Conservation (phyloP, 345 rosid species). For the Euphorbia lathyris region DNA sequence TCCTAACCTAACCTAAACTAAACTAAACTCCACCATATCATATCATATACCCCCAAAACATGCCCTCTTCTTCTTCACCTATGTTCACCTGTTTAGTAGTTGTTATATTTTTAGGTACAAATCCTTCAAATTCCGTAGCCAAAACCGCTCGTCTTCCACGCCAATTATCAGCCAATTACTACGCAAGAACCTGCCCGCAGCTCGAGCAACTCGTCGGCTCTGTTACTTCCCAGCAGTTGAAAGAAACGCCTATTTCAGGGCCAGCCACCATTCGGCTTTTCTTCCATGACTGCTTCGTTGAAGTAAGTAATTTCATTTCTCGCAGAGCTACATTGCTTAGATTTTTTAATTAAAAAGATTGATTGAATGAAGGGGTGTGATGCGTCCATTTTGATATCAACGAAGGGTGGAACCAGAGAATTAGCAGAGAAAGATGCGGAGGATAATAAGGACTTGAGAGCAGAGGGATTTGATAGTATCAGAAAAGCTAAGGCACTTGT, state of each 20-base stretch:
- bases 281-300: conserved; percentile 96
- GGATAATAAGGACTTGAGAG: conserved; percentile 59
- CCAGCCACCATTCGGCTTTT: conserved; percentile 90
- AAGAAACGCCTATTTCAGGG: conserved; percentile 65
- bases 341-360: too few relatives aligned
- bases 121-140: conserved; percentile 14
- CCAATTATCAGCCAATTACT: conserved; percentile 50
- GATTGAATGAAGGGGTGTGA: conserved; percentile 66
- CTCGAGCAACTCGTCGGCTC: conserved; percentile 67
- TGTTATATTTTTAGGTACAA: conserved; percentile 24
- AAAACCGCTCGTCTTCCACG: conserved; percentile 29
- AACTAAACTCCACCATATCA: too few relatives aligned
- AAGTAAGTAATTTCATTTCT: too few relatives aligned
- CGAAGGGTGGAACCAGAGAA: conserved; percentile 52
- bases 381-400: conserved; percentile 64
- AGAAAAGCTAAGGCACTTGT: conserved; percentile 63
- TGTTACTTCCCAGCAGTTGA: conserved; percentile 65
- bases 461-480: conserved; percentile 60
- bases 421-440: conserved; percentile 74
- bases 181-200: conserved; percentile 71
- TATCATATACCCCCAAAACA: conserved; percentile 1
- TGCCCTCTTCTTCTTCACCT: conserved; percentile 19
- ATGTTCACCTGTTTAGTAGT: conserved; percentile 32
- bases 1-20: conserved; percentile 27
- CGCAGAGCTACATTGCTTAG: too few relatives aligned